Conservation (phyloP, 306 rosid genomes). For the barrel medic (Medicago truncatula) region DNA sequence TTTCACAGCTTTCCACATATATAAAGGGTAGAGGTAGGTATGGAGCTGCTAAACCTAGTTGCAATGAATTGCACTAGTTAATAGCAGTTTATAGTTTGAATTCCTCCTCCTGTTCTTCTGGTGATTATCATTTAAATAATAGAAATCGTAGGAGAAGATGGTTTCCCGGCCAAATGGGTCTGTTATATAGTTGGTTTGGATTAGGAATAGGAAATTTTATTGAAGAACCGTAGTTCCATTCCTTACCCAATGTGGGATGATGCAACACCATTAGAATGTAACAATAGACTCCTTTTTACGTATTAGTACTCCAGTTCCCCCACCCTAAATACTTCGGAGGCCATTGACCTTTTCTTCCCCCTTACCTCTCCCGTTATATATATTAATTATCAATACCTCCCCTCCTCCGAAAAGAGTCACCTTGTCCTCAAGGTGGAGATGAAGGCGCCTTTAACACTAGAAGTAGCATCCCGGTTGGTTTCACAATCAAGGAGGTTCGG, state of each 20-base stretch:
- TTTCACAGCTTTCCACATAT: background rate
- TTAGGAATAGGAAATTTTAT: background rate
- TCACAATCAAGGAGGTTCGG: too few relatives aligned
- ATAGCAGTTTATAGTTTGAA: background rate
- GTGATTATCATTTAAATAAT: slow-evolving; percentile 2
- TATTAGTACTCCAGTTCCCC: background rate
- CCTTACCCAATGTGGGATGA: background rate
- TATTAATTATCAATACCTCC: too few relatives aligned
- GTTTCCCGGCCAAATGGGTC: background rate
- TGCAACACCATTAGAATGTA: background rate
- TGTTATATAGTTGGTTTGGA: background rate
- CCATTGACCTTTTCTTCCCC: background rate
- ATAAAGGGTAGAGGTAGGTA: slow-evolving; percentile 5
- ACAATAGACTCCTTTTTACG: background rate
- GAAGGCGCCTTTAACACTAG: too few relatives aligned
- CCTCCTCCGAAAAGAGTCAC: too few relatives aligned
- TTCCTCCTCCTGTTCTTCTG: background rate
- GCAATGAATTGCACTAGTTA: slow-evolving; percentile 3
- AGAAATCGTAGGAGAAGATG: background rate
- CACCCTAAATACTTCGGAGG: background rate
- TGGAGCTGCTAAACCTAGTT: slow-evolving; percentile 4
- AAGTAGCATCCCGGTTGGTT: too few relatives aligned
- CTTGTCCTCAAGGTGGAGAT: too few relatives aligned
- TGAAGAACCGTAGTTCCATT: background rate
- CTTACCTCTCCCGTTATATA: background rate